Evolutionary conservation across 768 basidiomycete genomes (phyloP).

Genomic region (Tulasnella sp.): DNA sequence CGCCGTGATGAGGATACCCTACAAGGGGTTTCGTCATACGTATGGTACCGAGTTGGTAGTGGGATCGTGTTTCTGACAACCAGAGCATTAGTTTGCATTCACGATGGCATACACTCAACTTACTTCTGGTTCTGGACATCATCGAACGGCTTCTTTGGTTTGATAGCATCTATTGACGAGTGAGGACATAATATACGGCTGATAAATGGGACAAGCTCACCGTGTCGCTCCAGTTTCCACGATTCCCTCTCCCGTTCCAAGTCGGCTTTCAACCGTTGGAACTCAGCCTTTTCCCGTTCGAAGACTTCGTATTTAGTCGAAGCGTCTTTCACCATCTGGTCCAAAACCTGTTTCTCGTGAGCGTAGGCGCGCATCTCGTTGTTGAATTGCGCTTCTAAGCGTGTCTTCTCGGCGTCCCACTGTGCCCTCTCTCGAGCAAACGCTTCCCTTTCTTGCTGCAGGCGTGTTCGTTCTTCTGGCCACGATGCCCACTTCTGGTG

Average conservation of each 20-base stretch:
- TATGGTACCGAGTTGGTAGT: slow-evolving; percentile 11
- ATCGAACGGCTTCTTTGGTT: slow-evolving; percentile 47
- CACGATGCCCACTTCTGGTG: slow-evolving; percentile 27
- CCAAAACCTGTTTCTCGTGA: slow-evolving; percentile 9
- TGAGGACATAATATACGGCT: background rate
- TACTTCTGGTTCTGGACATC: slow-evolving; percentile 35
- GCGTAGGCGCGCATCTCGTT: slow-evolving; percentile 6
- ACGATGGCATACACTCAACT: background rate
- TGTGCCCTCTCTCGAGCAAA: slow-evolving; percentile 13
- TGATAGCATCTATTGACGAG: background rate
- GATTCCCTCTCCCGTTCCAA: slow-evolving; percentile 17
- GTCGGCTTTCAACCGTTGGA: too few species aligned
- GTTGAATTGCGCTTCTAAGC: slow-evolving; percentile 3
- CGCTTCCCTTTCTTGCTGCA: slow-evolving; percentile 16
- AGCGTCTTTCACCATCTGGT: background rate
- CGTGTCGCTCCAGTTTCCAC: background rate
- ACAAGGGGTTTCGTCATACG: slow-evolving; percentile 14
- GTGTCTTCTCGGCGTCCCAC: slow-evolving; percentile 6
- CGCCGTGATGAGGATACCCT: slow-evolving; percentile 6
- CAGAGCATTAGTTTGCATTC: background rate
- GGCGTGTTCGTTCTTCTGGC: slow-evolving; percentile 38
- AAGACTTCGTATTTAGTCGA: slow-evolving; percentile 11
- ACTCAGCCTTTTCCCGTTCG: slow-evolving; percentile 16
- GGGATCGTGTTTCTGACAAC: slow-evolving; percentile 16
- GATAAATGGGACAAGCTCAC: background rate